A percentile compares a stretch with the other conserved stretches of the same genome.
These are phyloP conservation scores for Corynespora cassiicola DNA, from an alignment of 2,329 filamentous ascomycete genomes.

Conservation along the genomic window DNA sequence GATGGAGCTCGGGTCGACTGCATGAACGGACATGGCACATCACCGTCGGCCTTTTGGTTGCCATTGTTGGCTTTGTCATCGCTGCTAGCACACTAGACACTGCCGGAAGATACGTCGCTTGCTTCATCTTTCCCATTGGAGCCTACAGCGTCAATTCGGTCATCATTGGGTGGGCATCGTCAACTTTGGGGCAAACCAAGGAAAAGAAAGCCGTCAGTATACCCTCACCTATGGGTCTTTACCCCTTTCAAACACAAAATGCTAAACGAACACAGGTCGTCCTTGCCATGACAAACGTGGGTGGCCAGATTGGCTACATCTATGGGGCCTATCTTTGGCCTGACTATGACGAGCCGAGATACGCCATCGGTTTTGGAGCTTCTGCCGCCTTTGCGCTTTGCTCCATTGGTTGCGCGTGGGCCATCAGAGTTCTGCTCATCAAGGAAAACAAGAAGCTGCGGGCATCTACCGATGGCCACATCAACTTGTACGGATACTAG, in stretches of 20 bases:
- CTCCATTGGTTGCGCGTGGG: conserved; percentile 37
- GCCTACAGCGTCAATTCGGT: conserved; percentile 39
- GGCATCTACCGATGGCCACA: conserved; percentile 29
- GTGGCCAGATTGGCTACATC: conserved; percentile 36
- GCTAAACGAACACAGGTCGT: conserved; percentile 24
- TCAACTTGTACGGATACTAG: conserved; percentile 40
- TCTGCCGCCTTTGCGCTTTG: conserved; percentile 33
- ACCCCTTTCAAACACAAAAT: neutral
- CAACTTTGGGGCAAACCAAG: conserved; percentile 34
- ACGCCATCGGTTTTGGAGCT: conserved; percentile 35
- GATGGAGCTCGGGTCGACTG: conserved; percentile 58
- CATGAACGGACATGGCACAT: conserved; percentile 61
- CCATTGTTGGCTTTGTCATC: conserved; percentile 52
- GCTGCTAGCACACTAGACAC: conserved; percentile 35
- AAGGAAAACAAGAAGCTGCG: conserved; percentile 33
- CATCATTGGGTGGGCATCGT: conserved; percentile 37
- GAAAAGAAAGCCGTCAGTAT: conserved; percentile 33
- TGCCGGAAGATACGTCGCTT: conserved; percentile 33
- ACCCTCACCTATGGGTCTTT: neutral
- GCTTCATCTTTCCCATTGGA: conserved; percentile 38
- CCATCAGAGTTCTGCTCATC: conserved; percentile 30
- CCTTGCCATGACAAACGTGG: conserved; percentile 36
- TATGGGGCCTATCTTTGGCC: conserved; percentile 38
- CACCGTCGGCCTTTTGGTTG: conserved; percentile 48
- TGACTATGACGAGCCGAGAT: conserved; percentile 28